phyloP scores from a whole-genome alignment of 179 eudicot species.

The Beta macrorhiza region DNA sequence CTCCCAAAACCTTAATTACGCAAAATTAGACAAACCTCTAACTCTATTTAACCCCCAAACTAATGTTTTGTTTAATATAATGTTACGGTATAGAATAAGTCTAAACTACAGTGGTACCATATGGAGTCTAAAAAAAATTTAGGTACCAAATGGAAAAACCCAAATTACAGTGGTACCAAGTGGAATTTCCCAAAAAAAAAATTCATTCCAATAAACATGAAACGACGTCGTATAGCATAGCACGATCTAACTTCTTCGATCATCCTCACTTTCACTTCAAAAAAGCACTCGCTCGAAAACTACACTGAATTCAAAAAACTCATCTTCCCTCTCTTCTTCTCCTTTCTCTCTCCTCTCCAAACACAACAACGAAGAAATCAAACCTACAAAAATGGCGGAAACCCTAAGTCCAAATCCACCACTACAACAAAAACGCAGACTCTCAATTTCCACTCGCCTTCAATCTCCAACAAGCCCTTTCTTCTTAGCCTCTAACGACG shows the following conservation, averaged over 20 bases:
- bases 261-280: not conserved
- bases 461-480: constrained; percentile 69
- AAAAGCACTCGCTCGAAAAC: not conserved
- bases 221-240: not conserved
- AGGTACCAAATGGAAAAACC: no score
- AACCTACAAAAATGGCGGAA: constrained; percentile 53
- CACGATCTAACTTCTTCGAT: not conserved
- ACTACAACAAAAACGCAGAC: constrained; percentile 35
- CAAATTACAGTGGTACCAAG: no score
- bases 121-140: no score
- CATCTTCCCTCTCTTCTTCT: not conserved
- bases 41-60: no score
- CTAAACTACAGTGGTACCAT: no score
- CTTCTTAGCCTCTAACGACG: constrained; percentile 69
- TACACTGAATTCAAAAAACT: not conserved
- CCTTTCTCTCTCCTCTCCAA: not conserved
- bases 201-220: not conserved
- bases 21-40: no score
- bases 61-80: no score
- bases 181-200: no score
- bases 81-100: no score
- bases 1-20: no score
- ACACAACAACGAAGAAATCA: not conserved
- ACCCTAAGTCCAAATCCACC: constrained; percentile 51
- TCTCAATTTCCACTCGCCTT: constrained; percentile 31